Evolutionary conservation across 176 grass and related monocot species (phyloP), one percentile per base, ranked within the genome.

Genomic region (Otatea glauca): DNA sequence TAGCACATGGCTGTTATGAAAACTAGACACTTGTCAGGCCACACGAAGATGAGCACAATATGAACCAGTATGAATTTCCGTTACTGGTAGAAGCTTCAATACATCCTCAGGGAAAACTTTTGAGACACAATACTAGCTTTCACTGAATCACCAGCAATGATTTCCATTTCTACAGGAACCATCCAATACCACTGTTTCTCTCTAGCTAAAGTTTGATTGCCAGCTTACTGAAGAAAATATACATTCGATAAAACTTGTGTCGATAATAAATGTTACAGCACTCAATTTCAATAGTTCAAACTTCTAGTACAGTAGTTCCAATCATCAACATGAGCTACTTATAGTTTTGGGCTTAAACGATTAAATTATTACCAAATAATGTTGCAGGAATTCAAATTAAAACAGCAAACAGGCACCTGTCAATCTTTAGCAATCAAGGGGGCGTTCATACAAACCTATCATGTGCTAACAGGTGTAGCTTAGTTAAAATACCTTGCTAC

Each of bases 391-490:
- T 74, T 29, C 17, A 74, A 34, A 74, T 74, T 7, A 8, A 66
- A 54, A 68, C 15, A 68, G 35, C 23, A 29, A 42, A 55, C 45
- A 67, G 47, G 49, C 8, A 70, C 50, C 74, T 70, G 49, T 59
- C 5, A 24, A 47, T 15, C 4, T 32, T 56, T 56, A 21, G 23
- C 7, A 81, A 58, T 75, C 61, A 84, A 67, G n/a, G 23, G 1
- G 48, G 35, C 23, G 44, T 23, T 29, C 49, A 81, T 41, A 67
- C 21, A 27, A 67, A 78, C 27, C 15, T 58, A 53, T 74, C 71
- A 49, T 85, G 61, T 78, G 74, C 32, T 61, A 78, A 38, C 42
- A 27, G 11, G 49, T 60, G 70, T 53, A 77, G 43, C 21, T 76
- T 14, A 70, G 75, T 47, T 71, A 62, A 50, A 79, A 86, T 63